These are phyloP conservation scores for Boletus edulis DNA, from an alignment of 768 basidiomycete species.

Conservation along the genomic window DNA sequence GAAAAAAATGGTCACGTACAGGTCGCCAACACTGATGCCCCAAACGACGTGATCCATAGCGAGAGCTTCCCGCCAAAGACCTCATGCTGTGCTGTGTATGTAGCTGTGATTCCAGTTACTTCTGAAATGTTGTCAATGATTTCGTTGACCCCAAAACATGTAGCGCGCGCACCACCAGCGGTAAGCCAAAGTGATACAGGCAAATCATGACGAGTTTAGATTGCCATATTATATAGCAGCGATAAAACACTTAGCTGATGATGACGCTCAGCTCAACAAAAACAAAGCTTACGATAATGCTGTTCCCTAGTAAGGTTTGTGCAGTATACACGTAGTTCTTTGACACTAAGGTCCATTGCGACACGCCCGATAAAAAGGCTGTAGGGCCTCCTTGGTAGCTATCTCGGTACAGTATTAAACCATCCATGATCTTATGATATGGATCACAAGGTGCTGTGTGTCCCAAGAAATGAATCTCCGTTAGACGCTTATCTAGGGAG, in stretches of 20 bases:
- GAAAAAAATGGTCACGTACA: not conserved
- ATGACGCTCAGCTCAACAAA: not conserved
- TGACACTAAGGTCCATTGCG: constrained; percentile 2
- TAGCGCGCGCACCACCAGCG: not conserved
- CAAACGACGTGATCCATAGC: constrained; percentile 4
- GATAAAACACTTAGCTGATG: not conserved
- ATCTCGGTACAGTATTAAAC: constrained; percentile 23
- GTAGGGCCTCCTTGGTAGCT: constrained; percentile 21
- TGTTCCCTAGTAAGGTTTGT: constrained; percentile 9
- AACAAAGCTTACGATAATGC: constrained; percentile 4
- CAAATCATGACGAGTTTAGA: constrained; percentile 3
- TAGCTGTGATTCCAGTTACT: constrained; percentile 4
- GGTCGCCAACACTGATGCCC: constrained; percentile 5
- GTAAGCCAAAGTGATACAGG: constrained; percentile 7
- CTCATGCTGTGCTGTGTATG: not conserved
- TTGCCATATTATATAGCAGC: constrained; percentile 9
- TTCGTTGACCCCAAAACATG: not conserved
- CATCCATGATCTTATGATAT: constrained; percentile 22
- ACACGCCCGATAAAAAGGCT: constrained; percentile 20
- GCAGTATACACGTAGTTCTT: constrained; percentile 5
- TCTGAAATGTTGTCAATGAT: not conserved
- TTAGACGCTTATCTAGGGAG: no score
- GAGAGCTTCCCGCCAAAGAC: constrained; percentile 3
- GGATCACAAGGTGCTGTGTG: constrained; percentile 22
- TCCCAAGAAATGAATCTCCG: not conserved